phyloP scores from a whole-genome alignment of 2,329 filamentous ascomycete genomes.

The Aureobasidium sp. region DNA sequence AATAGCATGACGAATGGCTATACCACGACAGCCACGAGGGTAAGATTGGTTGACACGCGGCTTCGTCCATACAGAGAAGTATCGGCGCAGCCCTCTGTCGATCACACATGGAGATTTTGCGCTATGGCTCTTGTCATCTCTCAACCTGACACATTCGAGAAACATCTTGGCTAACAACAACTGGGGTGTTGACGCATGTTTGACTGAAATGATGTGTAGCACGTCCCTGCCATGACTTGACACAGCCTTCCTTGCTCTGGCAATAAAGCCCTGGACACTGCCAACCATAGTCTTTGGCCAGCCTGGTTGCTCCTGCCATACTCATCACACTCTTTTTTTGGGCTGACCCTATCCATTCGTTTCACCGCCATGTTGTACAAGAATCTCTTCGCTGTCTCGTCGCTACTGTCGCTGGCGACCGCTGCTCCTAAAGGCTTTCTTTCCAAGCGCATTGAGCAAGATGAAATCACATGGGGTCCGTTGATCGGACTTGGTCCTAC shows the following conservation, averaged over 20 bases:
- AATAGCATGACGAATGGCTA: background rate
- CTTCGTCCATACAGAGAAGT: background rate
- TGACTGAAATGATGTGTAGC: background rate
- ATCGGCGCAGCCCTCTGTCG: background rate
- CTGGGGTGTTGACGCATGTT: background rate
- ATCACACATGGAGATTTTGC: background rate
- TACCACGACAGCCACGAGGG: background rate
- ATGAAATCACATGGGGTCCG: constrained; percentile 21
- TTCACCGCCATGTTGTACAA: constrained; percentile 8
- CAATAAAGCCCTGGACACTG: background rate
- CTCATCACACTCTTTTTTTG: background rate
- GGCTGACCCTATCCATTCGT: background rate
- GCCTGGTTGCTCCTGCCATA: constrained; percentile 2
- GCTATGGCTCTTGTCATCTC: background rate
- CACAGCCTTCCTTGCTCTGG: background rate
- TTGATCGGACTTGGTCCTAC: constrained; percentile 22
- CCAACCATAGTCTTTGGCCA: background rate
- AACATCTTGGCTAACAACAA: background rate
- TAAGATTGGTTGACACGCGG: constrained; percentile 1
- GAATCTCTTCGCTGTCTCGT: background rate
- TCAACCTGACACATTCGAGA: constrained; percentile 11
- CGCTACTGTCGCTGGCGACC: constrained; percentile 8
- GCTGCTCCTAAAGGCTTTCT: background rate
- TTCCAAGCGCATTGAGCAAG: background rate
- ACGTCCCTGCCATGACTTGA: background rate